Base-by-base conservation (phyloP, 2,329 filamentous ascomycete species). In the Penicillium sp. region DNA sequence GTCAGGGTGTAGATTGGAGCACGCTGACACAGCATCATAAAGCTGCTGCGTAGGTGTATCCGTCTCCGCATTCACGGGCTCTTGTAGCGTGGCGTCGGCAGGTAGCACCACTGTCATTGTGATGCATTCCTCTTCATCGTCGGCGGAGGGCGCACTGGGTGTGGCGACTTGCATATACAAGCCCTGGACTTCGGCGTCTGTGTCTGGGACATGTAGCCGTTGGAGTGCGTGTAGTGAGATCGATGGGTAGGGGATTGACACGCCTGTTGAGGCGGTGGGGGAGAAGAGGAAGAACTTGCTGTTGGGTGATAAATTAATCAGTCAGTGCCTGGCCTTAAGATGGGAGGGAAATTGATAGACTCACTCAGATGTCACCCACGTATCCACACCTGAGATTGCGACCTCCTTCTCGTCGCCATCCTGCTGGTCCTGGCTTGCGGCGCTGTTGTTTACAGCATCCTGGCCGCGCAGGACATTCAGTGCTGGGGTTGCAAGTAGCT, bases 361-460 rank as follows among this genome's bases (percentile, higher is more conserved):
- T 60, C 67, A 80, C 77, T 78, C 75, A 26, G 77, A 78, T 38
- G 77, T 77, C n/a, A 79, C 77, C 74, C 77, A 80, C 17, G 76
- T 65, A 56, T 78, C 73, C 5, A 80, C 61, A 11, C 64, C 70
- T 12, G 74, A 68, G 19, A 80, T 67, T 5, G 73, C 68, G 28
- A 74, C 54, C 48, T 75, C 70, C 19, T 67, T 73, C 31, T 65
- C 69, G 22, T 67, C 64, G 3, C 50, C 58, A 2, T 57, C 56
- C 22, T 33, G 43, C 17, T 45, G 28, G 17, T 22, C 30, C 9
- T 59, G 8, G 45, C 45, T 43, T 40, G 55, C 30, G 42, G 44
- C 11, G 51, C 53, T 63, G 28, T 61, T 60, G 28, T 60, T 61
- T 3, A 64, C 56, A 8, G 63, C 48, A 2, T 33, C 50, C 8